phyloP scores from a whole-genome alignment of 164 flowering plant species.

The Dillenia turbinata region DNA sequence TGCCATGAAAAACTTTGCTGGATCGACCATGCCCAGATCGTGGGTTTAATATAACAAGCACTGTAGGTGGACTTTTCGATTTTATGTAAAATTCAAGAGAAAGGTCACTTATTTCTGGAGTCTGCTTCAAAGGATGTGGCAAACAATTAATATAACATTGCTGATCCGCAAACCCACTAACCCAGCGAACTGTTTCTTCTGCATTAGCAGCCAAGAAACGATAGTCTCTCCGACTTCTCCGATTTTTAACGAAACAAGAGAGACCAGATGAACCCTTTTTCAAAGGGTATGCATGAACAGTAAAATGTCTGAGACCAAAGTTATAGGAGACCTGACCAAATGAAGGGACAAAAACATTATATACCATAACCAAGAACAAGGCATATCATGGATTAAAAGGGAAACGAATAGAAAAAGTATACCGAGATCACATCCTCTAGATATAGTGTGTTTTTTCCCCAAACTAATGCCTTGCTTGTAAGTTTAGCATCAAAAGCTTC shows the following conservation, averaged over 20 bases:
- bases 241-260: constrained; percentile 64
- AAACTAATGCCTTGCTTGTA: constrained; percentile 85
- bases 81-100: constrained; percentile 59
- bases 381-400: constrained; percentile 1
- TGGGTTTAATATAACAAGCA: constrained; percentile 94
- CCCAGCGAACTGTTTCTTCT: constrained; percentile 93
- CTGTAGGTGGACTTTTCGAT: constrained; percentile 77
- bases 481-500: constrained; percentile 79
- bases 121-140: constrained; percentile 88
- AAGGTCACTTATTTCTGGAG: constrained; percentile 58
- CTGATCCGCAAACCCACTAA: constrained; percentile 88
- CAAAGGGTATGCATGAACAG: constrained; percentile 84
- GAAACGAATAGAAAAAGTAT: constrained; percentile 13
- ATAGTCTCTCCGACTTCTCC: constrained; percentile 67
- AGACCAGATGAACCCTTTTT: constrained; percentile 55
- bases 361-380: constrained; percentile 2
- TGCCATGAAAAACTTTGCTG: constrained; percentile 77
- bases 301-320: constrained; percentile 82
- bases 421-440: constrained; percentile 91
- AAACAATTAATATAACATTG: constrained; percentile 84
- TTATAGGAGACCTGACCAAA: constrained; percentile 69
- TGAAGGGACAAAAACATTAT: constrained; percentile 9
- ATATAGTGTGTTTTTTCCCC: constrained; percentile 66
- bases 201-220: constrained; percentile 72
- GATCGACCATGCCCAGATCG: constrained; percentile 98